phyloP scores from a whole-genome alignment of 1,139 yeast species.

The Kodamaea suecica region DNA sequence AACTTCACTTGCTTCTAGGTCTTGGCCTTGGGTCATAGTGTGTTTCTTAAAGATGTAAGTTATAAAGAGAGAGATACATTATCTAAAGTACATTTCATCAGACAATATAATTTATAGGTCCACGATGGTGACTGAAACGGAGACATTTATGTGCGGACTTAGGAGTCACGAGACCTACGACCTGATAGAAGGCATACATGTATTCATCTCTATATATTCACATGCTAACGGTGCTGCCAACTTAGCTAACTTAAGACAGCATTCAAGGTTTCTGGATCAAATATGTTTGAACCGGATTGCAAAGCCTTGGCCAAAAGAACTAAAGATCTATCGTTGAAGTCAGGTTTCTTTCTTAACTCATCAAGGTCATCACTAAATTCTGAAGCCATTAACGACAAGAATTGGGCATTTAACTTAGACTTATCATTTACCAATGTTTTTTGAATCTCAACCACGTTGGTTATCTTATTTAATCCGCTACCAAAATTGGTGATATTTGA shows the following conservation, averaged over 20 bases:
- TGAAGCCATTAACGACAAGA: conserved; percentile 54
- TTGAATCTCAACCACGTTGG: conserved; percentile 23
- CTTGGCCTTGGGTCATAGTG: too few species aligned
- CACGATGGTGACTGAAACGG: too few species aligned
- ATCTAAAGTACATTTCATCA: too few species aligned
- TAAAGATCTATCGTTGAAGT: conserved; percentile 57
- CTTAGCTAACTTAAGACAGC: conserved; percentile 26
- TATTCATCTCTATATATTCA: conserved; percentile 4
- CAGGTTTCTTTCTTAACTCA: conserved; percentile 60
- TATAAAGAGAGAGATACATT: too few species aligned
- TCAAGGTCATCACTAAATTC: conserved; percentile 64
- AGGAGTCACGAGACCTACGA: too few species aligned
- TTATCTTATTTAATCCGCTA: conserved; percentile 14
- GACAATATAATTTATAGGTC: too few species aligned
- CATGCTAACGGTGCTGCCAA: neutral
- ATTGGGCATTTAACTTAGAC: conserved; percentile 48
- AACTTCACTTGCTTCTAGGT: too few species aligned
- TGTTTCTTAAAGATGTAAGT: too few species aligned
- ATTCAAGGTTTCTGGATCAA: conserved; percentile 58
- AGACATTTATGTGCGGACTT: too few species aligned
- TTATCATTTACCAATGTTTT: conserved; percentile 28
- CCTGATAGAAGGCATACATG: too few species aligned
- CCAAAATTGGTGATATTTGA: conserved; percentile 19
- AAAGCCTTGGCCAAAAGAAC: conserved; percentile 61
- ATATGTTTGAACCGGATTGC: conserved; percentile 64